These are phyloP conservation scores for Colletotrichum lini DNA, from an alignment of 2,329 filamentous ascomycete genomes.

Conservation along the genomic window DNA sequence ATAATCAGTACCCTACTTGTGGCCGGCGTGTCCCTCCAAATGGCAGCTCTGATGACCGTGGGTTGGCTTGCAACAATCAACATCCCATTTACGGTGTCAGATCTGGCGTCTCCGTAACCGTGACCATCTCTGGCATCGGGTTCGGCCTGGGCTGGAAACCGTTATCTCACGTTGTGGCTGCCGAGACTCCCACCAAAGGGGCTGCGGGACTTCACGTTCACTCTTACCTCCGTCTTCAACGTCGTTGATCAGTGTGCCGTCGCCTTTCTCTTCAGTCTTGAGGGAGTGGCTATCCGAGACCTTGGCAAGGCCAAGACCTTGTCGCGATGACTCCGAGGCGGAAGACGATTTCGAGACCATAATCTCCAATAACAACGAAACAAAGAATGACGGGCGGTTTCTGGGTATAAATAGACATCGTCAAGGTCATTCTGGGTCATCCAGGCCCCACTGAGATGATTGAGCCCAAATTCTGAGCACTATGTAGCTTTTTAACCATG, in stretches of 20 bases:
- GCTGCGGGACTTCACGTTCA: constrained; percentile 51
- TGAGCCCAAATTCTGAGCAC: too few relatives aligned
- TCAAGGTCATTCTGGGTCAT: too few relatives aligned
- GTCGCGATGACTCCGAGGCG: constrained; percentile 4
- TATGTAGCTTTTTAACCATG: too few relatives aligned
- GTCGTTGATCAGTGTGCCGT: constrained; percentile 50
- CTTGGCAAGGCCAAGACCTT: neutral
- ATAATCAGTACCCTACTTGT: constrained; percentile 24
- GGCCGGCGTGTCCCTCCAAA: constrained; percentile 26
- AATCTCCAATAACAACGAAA: neutral
- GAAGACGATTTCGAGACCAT: constrained; percentile 9
- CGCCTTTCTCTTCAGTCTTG: constrained; percentile 48
- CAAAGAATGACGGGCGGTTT: neutral
- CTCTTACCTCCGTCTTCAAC: constrained; percentile 8
- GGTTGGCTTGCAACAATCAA: constrained; percentile 23
- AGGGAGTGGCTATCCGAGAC: neutral
- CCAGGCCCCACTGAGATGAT: too few relatives aligned
- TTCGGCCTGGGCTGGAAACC: constrained; percentile 54
- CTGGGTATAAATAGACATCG: neutral
- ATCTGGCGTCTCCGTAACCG: constrained; percentile 49
- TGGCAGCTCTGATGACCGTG: constrained; percentile 20
- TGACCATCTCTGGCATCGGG: constrained; percentile 44
- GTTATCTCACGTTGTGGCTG: constrained; percentile 53
- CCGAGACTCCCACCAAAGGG: constrained; percentile 52
- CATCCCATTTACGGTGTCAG: constrained; percentile 43